Base-by-base conservation (phyloP, 768 basidiomycete genomes). In the Floccularia luteovirens region DNA sequence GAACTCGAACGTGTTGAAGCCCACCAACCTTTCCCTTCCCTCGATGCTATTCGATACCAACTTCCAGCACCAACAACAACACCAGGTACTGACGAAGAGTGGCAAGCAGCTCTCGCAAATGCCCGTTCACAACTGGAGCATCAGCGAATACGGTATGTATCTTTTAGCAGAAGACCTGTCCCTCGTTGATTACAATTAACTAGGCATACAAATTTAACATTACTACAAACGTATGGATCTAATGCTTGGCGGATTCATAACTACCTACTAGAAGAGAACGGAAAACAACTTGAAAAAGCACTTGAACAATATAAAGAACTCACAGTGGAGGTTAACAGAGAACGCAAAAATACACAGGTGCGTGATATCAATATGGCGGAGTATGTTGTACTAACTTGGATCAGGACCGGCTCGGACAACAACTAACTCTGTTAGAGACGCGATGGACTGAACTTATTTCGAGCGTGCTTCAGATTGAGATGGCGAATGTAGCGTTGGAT, bases 161-260 rank as follows among this genome's bases (percentile, higher is more conserved):
- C 11, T 23, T 24, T 10, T 37, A 10, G n/a, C 25, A 16, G 28
- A 14, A 20, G 7, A 11, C 41, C 28, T 7, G 49, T 39, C 20
- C 38, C 25, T 41, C 19, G 28, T 32, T 38, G 39, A 43, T 48
- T 30, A 43, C 37, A 17, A 36, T 11, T 41, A 5, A 1, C 20
- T 47, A 94, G 93, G 47, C 79, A 86, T 49, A 82, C 80, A 16
- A 97, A 96, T 64, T 62, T 90, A 38, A 74, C 81, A 2, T 65
- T 98, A 22, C 62, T 93, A 24, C 82, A 91, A 55, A 82, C 78
- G 24, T 92, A 94, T 53, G 94, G 88, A 3, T 64, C 82, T 13
- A 97, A 98, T 65, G 84, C 87, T 10, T 94, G 89, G 86, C 77
- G 86, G 45, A 79, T 92, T 59, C 81, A 89, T 55, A 98, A 97